Conservation (phyloP, 129 eudicot genomes). For the Centrapalus pauciflorus region DNA sequence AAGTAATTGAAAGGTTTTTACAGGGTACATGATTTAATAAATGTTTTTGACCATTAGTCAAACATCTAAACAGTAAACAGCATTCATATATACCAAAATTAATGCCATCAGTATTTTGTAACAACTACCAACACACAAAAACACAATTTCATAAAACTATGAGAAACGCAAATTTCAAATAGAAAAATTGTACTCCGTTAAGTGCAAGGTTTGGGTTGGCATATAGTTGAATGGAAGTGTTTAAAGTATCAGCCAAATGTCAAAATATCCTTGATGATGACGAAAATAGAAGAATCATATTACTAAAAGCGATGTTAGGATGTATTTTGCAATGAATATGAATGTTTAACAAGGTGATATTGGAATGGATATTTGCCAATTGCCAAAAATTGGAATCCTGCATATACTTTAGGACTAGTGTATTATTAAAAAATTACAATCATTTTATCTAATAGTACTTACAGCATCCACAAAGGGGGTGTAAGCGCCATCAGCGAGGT, state of each 20-base stretch:
- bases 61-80: not conserved
- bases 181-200: not conserved
- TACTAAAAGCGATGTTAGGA: not conserved
- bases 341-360: not conserved
- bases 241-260: not conserved
- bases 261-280: not conserved
- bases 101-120: not conserved
- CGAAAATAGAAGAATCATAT: not conserved
- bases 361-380: not conserved
- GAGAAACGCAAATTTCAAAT: not conserved
- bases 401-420: not conserved
- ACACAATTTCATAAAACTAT: not conserved
- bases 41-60: constrained; percentile 3
- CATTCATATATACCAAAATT: not conserved
- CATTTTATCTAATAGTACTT: constrained; percentile 41
- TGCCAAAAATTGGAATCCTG: not conserved
- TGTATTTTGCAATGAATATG: not conserved
- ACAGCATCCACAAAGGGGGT: constrained; percentile 75
- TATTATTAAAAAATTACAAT: not conserved
- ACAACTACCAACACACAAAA: not conserved
- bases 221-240: not conserved
- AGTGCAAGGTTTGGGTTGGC: not conserved
- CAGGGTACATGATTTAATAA: not conserved
- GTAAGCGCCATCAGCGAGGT: constrained; percentile 81
- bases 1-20: too few relatives aligned